Percentiles rank a stretch among this genome's conserved stretches.
These are phyloP conservation scores for Melaleuca quinquenervia DNA, from an alignment of 345 rosid species.

Conservation along the genomic window DNA sequence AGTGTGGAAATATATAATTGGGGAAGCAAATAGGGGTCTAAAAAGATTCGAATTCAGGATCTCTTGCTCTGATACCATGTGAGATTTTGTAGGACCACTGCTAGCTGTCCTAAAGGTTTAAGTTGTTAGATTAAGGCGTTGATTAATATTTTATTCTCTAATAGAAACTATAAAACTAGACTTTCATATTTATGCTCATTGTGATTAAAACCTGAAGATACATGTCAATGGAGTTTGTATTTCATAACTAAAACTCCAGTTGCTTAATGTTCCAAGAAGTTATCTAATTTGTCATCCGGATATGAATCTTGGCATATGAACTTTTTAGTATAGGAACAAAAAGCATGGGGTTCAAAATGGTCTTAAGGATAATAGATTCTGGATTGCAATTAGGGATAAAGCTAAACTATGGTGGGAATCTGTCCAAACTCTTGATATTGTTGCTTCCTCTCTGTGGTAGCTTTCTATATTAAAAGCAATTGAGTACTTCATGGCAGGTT, in stretches of 20 bases:
- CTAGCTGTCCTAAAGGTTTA: no score
- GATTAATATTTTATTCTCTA: no score
- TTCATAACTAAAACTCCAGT: neutral
- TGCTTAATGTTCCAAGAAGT: neutral
- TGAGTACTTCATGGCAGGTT: constrained; percentile 28
- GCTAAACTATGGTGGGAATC: neutral
- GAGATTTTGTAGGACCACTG: no score
- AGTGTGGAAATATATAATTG: no score
- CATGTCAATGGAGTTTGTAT: neutral
- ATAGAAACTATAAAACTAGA: neutral
- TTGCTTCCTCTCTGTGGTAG: neutral
- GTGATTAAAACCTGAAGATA: neutral
- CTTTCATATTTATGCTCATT: neutral
- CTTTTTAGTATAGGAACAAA: neutral
- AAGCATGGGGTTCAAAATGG: neutral
- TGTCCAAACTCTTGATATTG: neutral
- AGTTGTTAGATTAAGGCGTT: no score
- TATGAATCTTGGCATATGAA: neutral
- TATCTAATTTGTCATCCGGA: neutral
- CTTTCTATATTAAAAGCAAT: neutral
- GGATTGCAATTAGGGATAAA: neutral
- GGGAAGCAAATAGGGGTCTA: no score
- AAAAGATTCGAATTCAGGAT: no score
- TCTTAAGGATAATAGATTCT: neutral
- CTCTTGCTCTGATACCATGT: no score